Base-by-base conservation (phyloP, 2,329 filamentous ascomycete genomes). In the Talaromyces sp. region DNA sequence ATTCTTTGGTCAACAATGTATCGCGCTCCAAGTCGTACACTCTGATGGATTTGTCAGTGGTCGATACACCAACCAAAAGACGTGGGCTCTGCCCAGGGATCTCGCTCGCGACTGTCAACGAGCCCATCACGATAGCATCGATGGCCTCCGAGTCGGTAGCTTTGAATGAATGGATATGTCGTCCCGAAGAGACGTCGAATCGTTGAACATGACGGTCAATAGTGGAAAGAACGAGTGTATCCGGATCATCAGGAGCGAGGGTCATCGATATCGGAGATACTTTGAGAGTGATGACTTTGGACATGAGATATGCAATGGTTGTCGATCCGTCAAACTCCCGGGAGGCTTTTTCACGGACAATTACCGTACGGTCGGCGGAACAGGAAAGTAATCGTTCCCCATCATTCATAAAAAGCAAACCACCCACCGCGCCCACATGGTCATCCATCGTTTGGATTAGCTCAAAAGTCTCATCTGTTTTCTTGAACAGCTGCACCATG, bases 41-140 rank as follows among this genome's bases (percentile, higher is more conserved):
- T 38, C 94, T 83, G 59, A 99, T 88, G 0, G 94, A 97, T 72
- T 97, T 99, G 74, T 99, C 94, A 0, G 91, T 96, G 67, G 92
- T 92, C 9, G 93, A 97, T 11, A 94, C 83, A n/a, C 91, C 92
- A 19, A 94, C 82, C 56, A 99, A 81, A 56, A 95, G 83, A 29
- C 87, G 84, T 10, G 81, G 80, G 75, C 83, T 74, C 63, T 81
- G 74, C 67, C 85, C 76, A 70, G 85, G 68, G 71, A 81, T 77
- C 54, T 84, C 86, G 43, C 68, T 65, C 14, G 68, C 68, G 60
- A 87, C 85, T 1, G 86, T 85, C 31, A 99, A 80, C 0, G 89
- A 90, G 65, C 92, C 90, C 66, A 97, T 78, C 50, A 94, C 85
- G 0, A 93, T 93, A 6, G 92, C 85, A 68, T 99, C 94, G 11